Evolutionary conservation across 176 grass and related monocot genomes (phyloP).

Genomic region (Oryza nivara): DNA sequence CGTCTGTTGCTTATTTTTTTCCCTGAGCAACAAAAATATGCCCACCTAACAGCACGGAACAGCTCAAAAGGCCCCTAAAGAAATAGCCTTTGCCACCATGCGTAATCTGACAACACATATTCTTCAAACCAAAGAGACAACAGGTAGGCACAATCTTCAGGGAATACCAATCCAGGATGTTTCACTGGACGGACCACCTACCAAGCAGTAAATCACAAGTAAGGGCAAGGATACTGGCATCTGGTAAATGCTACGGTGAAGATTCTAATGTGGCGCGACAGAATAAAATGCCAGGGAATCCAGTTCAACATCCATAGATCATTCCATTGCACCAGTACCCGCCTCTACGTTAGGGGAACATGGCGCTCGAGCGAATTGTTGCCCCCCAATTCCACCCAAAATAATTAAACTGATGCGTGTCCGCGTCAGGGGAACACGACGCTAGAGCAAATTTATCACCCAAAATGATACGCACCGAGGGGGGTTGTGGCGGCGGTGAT

Average conservation of each 20-base stretch:
- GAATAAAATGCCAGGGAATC: background rate
- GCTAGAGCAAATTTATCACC: background rate
- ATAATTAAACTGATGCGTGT: background rate
- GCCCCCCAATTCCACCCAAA: conserved; percentile 13
- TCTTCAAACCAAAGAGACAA: conserved; percentile 27
- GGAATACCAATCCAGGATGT: conserved; percentile 26
- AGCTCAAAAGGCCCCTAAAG: conserved; percentile 1
- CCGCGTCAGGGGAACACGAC: background rate
- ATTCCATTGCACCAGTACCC: background rate
- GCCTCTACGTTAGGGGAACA: background rate
- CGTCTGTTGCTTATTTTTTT: background rate
- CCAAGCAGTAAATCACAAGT: background rate
- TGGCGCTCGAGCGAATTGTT: background rate
- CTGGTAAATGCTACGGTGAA: background rate
- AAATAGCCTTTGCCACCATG: conserved; percentile 2
- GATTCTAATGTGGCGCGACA: background rate
- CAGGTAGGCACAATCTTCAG: conserved; percentile 2
- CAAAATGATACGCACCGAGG: conserved; percentile 33
- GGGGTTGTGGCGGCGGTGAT: background rate
- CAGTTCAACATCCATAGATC: background rate
- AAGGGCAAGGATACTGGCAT: background rate
- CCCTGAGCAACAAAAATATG: conserved; percentile 1
- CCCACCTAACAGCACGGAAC: background rate
- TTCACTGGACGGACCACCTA: background rate
- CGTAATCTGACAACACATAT: conserved; percentile 14